Conservation (phyloP, 2,329 filamentous ascomycete genomes). For the Elsinoe australis region DNA sequence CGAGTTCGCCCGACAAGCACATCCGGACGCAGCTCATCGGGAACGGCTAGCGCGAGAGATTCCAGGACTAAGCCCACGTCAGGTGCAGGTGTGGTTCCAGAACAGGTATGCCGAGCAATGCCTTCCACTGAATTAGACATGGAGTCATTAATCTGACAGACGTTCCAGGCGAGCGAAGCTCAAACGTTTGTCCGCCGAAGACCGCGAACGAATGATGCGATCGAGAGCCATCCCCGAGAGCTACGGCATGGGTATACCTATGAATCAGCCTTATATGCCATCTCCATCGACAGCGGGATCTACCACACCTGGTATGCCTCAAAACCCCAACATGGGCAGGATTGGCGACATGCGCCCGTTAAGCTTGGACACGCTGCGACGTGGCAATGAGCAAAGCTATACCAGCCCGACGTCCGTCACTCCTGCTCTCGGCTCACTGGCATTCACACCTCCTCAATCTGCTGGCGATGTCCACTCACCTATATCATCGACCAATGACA, state of each 20-base stretch:
- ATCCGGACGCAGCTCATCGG: constrained; percentile 84
- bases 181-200: constrained; percentile 53
- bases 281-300: constrained; percentile 1
- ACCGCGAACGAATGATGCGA: constrained; percentile 54
- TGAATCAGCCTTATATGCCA: constrained; percentile 2
- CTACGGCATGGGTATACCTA: constrained; percentile 51
- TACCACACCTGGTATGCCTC: constrained; percentile 1
- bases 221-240: constrained; percentile 52
- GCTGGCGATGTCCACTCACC: constrained; percentile 42
- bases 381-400: constrained; percentile 61
- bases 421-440: constrained; percentile 59
- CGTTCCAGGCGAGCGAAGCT: constrained; percentile 50
- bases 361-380: constrained; percentile 59
- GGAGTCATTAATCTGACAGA: constrained; percentile 19
- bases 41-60: constrained; percentile 84
- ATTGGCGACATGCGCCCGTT: constrained; percentile 57
- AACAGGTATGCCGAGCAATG: constrained; percentile 60
- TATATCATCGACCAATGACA: constrained; percentile 35
- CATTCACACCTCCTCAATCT: constrained; percentile 51
- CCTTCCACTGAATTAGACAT: constrained; percentile 6
- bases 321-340: constrained; percentile 1
- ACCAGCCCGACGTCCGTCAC: constrained; percentile 53
- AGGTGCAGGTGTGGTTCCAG: constrained; percentile 98
- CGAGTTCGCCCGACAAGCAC: constrained; percentile 89
- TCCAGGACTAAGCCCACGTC: constrained; percentile 79